Evolutionary conservation across 257 asterid species (phyloP).

Genomic region (Voacanga thouarsii): DNA sequence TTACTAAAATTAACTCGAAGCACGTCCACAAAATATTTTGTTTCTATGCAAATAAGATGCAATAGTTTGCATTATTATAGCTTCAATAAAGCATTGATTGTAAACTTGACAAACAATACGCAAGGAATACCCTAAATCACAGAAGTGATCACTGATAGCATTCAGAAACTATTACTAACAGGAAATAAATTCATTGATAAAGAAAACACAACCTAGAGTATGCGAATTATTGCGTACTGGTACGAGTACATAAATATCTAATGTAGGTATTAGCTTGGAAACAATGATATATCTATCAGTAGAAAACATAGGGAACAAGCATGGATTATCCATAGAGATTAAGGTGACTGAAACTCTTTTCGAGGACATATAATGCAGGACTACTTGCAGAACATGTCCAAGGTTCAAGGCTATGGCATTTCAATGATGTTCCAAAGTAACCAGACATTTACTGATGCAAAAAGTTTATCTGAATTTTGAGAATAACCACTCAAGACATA

Average conservation of each 20-base stretch:
- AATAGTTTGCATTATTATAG: neutral
- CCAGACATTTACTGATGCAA: too few species aligned
- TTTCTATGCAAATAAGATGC: neutral
- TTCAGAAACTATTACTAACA: neutral
- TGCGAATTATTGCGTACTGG: neutral
- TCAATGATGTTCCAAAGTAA: neutral
- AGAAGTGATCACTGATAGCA: neutral
- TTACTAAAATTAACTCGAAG: too few species aligned
- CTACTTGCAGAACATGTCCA: neutral
- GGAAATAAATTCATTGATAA: neutral
- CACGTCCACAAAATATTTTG: too few species aligned
- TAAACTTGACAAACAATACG: neutral
- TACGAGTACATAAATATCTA: neutral
- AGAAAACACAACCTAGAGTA: neutral
- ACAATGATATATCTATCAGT: neutral
- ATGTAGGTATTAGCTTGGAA: neutral
- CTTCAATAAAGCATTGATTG: neutral
- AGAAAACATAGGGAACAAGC: neutral
- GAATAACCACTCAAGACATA: too few species aligned
- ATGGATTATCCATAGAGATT: too few species aligned
- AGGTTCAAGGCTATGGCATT: neutral
- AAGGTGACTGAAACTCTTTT: too few species aligned
- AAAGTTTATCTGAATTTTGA: too few species aligned
- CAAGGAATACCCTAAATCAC: neutral
- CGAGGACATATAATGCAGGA: too few species aligned